These are phyloP conservation scores for Russula abietina DNA, from an alignment of 768 basidiomycete genomes.

Conservation along the genomic window DNA sequence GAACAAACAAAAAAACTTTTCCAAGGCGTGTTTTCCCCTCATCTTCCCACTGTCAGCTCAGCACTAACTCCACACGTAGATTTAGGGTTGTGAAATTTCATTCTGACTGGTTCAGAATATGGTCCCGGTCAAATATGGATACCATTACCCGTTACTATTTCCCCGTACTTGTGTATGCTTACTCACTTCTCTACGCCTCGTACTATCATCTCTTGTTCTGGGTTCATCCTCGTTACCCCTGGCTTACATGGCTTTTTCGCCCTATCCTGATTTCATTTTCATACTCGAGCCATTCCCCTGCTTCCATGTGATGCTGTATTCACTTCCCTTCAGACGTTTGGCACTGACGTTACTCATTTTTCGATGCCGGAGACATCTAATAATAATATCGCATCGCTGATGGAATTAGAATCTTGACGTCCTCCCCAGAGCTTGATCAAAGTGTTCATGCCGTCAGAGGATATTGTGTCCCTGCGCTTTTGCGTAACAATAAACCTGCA, in stretches of 20 bases:
- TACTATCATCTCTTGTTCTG: not conserved
- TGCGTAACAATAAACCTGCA: not conserved
- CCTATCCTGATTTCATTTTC: not conserved
- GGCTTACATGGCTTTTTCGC: not conserved
- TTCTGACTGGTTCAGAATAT: not conserved
- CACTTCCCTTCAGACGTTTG: slow-evolving; percentile 10
- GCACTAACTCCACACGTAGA: slow-evolving; percentile 2
- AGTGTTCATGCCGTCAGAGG: not conserved
- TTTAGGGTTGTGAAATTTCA: slow-evolving; percentile 19
- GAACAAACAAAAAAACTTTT: slow-evolving; percentile 67
- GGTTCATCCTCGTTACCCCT: not conserved
- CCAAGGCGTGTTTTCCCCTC: slow-evolving; percentile 47
- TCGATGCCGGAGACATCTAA: not conserved
- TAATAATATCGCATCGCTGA: not conserved
- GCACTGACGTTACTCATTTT: not conserved
- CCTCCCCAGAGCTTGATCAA: not conserved
- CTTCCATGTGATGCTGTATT: slow-evolving; percentile 9
- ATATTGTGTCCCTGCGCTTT: not conserved
- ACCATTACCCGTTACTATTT: slow-evolving; percentile 16
- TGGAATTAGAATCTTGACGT: not conserved
- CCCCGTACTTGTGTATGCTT: slow-evolving; percentile 9
- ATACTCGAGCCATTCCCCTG: not conserved
- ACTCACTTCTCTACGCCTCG: not conserved
- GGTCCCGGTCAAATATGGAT: slow-evolving; percentile 8
- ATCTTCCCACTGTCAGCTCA: not conserved